Evolutionary conservation across 73 alveolate genomes (phyloP).

Genomic region (Halteria grandinella): DNA sequence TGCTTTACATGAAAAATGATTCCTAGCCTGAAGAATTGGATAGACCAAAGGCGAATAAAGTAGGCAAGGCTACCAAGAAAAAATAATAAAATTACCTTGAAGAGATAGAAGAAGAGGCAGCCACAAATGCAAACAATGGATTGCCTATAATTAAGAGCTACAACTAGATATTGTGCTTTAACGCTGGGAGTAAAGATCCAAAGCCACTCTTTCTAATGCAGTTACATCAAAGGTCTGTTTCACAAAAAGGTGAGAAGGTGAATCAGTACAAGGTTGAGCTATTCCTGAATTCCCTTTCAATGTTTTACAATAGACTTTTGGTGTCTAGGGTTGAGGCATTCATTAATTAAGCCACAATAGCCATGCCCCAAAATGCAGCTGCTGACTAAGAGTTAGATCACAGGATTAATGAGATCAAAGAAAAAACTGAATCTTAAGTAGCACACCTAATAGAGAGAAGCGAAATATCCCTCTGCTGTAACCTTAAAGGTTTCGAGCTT

Average conservation of each 20-base stretch:
- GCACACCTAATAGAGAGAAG: not conserved
- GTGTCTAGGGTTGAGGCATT: conserved; percentile 27
- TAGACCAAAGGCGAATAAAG: too few species aligned
- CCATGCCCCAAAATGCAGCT: conserved; percentile 8
- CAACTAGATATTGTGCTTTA: conserved; percentile 21
- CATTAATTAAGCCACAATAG: conserved; percentile 21
- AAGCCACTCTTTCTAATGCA: conserved; percentile 13
- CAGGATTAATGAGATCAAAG: conserved; percentile 3
- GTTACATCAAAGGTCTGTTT: not conserved
- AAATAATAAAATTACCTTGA: too few species aligned
- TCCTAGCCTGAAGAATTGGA: too few species aligned
- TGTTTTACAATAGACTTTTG: conserved; percentile 45
- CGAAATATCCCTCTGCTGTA: conserved; percentile 19
- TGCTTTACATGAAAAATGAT: not conserved
- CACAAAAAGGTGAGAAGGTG: conserved; percentile 1
- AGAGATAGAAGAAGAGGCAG: conserved; percentile 58
- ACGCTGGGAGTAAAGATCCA: not conserved
- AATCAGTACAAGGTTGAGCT: conserved; percentile 27
- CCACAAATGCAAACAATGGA: conserved; percentile 45
- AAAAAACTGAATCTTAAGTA: not conserved
- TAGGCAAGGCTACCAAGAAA: too few species aligned
- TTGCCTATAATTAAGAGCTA: conserved; percentile 7
- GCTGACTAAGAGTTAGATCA: conserved; percentile 45
- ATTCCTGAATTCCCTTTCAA: conserved; percentile 6
- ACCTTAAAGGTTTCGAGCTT: conserved; percentile 25